These are phyloP conservation scores for Yarrowia porcina DNA, from an alignment of 805 yeast genomes.

Conservation along the genomic window DNA sequence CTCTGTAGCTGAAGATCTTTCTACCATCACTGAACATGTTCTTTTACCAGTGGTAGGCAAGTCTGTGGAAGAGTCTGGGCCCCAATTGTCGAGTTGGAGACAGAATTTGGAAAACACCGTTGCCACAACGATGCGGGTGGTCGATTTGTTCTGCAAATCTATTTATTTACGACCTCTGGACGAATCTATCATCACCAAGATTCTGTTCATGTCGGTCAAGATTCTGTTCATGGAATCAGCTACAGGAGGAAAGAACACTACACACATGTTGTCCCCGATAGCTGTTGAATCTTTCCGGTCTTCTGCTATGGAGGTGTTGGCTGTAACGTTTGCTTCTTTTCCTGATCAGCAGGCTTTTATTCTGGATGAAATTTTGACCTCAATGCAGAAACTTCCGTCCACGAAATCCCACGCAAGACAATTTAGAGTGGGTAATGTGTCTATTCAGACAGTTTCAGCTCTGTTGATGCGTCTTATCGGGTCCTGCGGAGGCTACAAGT, in stretches of 20 bases:
- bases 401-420: constrained; percentile 47
- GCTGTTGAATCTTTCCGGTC: constrained; percentile 37
- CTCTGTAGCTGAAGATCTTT: not conserved
- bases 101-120: not conserved
- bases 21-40: not conserved
- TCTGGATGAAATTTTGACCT: constrained; percentile 55
- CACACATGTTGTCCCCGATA: constrained; percentile 31
- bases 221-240: constrained; percentile 44
- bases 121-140: not conserved
- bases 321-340: constrained; percentile 34
- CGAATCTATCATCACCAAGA: constrained; percentile 53
- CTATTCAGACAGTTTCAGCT: constrained; percentile 49
- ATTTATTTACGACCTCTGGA: constrained; percentile 35
- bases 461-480: constrained; percentile 48
- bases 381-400: constrained; percentile 49
- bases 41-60: not conserved
- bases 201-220: constrained; percentile 52
- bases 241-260: constrained; percentile 30
- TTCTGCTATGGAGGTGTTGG: constrained; percentile 32
- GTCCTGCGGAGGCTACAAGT: constrained; percentile 36
- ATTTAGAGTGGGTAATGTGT: constrained; percentile 45
- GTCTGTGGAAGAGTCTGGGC: not conserved
- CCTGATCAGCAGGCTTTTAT: constrained; percentile 57
- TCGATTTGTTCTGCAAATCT: constrained; percentile 5
- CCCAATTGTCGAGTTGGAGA: not conserved